Base-by-base conservation (phyloP, 192 early-diverging fungal genomes). In the Backusella circina region DNA sequence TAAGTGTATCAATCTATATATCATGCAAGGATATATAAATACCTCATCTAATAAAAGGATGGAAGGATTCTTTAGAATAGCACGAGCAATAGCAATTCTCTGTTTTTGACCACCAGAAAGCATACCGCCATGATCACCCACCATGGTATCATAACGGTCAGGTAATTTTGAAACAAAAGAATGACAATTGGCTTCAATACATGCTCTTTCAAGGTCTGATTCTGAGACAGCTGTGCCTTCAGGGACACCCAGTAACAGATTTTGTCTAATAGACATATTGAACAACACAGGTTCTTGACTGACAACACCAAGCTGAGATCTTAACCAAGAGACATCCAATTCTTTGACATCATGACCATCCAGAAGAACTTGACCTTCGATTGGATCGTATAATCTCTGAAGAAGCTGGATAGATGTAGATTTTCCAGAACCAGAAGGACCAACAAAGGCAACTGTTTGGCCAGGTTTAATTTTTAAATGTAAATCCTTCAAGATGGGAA, bases 21-120 rank as follows among this genome's bases (percentile, higher is more conserved):
- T 1, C 10, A 54, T 9, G n/a, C n/a, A 38, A 61, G 9, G 5
- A 18, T 65, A 41, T n/a, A 32, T 23, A 16, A 13, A 39, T 67
- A 75, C 74, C 65, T 96, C 95, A 80, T 97, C 95, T 5, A 95
- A 82, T 15, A 95, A 79, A 38, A 98, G 84, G 13, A 98, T 94
- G 26, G 78, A 79, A 5, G 96, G 95, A 80, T 96, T 90, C 77
- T 93, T 93, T 54, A 96, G 87, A 72, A 98, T 84, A 13, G 95
- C 94, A 38, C 96, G 88, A 26, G 96, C 96, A 85, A 99, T 97
- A 65, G 95, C 95, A 77, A 97, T 95, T 70, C 97, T 91, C 88
- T 97, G 95, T 82, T 97, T 97, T 79, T 97, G 95, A n/a, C 95
- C 95, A 54, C 95, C 95, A 39, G 91, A 93, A 18, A 97, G 75